Conservation (phyloP, 1,284 basidiomycete species). For the Cutaneotrichosporon sp. region DNA sequence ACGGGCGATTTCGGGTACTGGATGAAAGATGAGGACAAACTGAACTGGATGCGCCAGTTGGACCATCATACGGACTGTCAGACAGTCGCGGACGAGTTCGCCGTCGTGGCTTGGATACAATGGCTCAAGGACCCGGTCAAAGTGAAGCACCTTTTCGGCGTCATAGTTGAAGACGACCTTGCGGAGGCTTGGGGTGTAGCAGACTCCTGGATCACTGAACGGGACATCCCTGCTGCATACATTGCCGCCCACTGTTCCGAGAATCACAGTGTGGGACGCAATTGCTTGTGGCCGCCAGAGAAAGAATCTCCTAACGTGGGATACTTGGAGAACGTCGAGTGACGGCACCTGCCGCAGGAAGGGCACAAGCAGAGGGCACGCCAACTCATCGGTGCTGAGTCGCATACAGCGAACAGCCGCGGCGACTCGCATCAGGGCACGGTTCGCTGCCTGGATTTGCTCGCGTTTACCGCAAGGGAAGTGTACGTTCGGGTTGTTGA, state of each 20-base stretch:
- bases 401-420: neutral
- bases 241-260: neutral
- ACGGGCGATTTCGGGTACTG: neutral
- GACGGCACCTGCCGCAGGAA: neutral
- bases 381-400: neutral
- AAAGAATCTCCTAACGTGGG: neutral
- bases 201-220: neutral
- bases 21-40: neutral
- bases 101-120: neutral
- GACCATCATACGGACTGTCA: neutral
- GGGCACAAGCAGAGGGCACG: neutral
- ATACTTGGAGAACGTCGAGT: neutral
- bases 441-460: neutral
- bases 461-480: neutral
- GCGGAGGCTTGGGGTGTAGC: neutral
- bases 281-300: neutral
- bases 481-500: neutral
- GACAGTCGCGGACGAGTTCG: neutral
- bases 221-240: too few relatives aligned
- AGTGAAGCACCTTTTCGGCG: neutral
- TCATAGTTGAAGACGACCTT: slow-evolving; percentile 1
- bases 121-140: neutral
- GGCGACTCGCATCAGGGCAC: neutral
- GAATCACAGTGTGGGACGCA: neutral
- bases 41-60: neutral